Percentiles rank a stretch among this genome's conserved stretches.
Conservation (phyloP, 1,284 basidiomycete genomes). For the Entoloma clypeatum region DNA sequence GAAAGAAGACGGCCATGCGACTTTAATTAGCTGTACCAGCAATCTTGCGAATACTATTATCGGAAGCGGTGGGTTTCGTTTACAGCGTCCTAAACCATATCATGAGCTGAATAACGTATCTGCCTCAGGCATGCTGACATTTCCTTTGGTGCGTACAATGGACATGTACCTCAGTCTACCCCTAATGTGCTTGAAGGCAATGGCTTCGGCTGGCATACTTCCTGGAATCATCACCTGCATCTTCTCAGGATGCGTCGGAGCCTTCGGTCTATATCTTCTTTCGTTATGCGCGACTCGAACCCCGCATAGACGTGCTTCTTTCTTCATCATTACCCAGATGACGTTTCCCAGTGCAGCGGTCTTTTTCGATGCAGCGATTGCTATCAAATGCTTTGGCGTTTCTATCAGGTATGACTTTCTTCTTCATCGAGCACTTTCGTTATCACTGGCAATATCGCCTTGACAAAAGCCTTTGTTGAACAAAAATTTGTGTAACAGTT, state of each 20-base stretch:
- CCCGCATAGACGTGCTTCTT: conserved; percentile 75
- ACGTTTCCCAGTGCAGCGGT: conserved; percentile 83
- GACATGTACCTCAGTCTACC: conserved; percentile 4
- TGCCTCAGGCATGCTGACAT: conserved; percentile 72
- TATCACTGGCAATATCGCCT: background rate
- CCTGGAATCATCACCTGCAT: conserved; percentile 87
- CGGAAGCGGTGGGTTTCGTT: conserved; percentile 65
- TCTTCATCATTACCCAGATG: conserved; percentile 81
- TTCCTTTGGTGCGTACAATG: conserved; percentile 58
- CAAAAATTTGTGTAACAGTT: conserved; percentile 42
- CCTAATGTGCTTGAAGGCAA: conserved; percentile 46
- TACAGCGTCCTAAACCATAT: background rate
- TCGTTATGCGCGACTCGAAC: conserved; percentile 83
- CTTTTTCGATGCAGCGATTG: conserved; percentile 92
- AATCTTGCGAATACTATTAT: conserved; percentile 87
- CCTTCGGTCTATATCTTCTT: conserved; percentile 88
- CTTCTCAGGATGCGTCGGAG: conserved; percentile 79
- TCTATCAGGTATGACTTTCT: conserved; percentile 70
- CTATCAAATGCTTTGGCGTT: conserved; percentile 96
- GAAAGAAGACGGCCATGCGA: conserved; percentile 60
- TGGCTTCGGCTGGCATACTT: conserved; percentile 82
- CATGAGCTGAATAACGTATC: conserved; percentile 9
- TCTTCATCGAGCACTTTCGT: background rate
- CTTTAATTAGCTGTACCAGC: conserved; percentile 61
- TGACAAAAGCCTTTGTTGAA: conserved; percentile 4